phyloP scores from a whole-genome alignment of 2,329 filamentous ascomycete genomes.

The Rutstroemia sp. region DNA sequence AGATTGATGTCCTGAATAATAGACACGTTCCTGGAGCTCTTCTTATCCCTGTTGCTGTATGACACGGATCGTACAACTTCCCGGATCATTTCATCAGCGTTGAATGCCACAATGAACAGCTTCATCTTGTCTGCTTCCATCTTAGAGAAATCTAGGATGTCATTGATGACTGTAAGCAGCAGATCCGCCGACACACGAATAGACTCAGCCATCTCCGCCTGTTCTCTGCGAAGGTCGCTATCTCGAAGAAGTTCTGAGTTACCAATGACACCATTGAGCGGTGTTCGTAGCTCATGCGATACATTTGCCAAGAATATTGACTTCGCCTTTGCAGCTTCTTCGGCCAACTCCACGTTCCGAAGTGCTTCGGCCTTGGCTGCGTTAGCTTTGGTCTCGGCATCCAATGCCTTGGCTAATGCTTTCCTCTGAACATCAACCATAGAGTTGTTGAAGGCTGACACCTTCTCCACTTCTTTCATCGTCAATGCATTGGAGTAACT shows the following conservation, averaged over 20 bases:
- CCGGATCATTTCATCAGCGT: slow-evolving; percentile 57
- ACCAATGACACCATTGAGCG: slow-evolving; percentile 81
- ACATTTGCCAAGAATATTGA: slow-evolving; percentile 75
- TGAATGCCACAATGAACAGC: slow-evolving; percentile 64
- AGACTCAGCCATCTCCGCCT: slow-evolving; percentile 79
- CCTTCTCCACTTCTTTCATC: slow-evolving; percentile 66
- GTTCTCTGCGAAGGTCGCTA: slow-evolving; percentile 65
- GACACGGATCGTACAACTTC: slow-evolving; percentile 60
- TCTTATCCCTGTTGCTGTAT: slow-evolving; percentile 58
- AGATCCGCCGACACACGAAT: slow-evolving; percentile 82
- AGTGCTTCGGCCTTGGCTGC: slow-evolving; percentile 68
- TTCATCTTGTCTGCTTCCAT: slow-evolving; percentile 86
- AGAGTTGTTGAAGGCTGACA: slow-evolving; percentile 68
- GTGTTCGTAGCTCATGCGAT: slow-evolving; percentile 73
- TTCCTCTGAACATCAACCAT: slow-evolving; percentile 74
- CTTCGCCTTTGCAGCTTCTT: slow-evolving; percentile 77
- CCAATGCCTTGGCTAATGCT: slow-evolving; percentile 62
- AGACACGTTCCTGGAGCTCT: slow-evolving; percentile 53
- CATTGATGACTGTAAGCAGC: slow-evolving; percentile 86
- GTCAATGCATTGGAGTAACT: slow-evolving; percentile 62
- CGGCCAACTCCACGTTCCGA: slow-evolving; percentile 71
- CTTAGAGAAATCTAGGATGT: slow-evolving; percentile 92
- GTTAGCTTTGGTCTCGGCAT: slow-evolving; percentile 70
- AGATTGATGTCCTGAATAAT: slow-evolving; percentile 65
- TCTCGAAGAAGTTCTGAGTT: slow-evolving; percentile 80